These are phyloP conservation scores for Phialemoniopsis sp. DNA, from an alignment of 2,329 filamentous ascomycete genomes.

Conservation along the genomic window DNA sequence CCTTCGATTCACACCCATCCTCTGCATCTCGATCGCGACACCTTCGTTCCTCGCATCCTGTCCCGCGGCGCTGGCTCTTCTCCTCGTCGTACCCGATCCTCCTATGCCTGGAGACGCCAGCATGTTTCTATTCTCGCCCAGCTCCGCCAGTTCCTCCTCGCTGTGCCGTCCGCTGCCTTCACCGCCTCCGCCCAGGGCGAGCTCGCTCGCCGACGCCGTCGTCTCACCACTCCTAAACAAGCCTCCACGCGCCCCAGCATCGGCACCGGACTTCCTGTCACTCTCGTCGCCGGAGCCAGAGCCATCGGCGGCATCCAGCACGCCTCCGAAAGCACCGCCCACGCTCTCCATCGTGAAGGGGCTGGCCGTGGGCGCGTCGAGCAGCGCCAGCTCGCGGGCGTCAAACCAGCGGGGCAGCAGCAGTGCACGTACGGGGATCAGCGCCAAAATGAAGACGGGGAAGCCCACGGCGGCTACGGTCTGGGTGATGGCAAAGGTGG, in stretches of 20 bases:
- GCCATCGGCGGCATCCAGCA: constrained; percentile 5
- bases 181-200: constrained; percentile 1
- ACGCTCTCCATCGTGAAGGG: constrained; percentile 74
- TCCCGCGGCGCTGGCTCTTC: constrained; percentile 9
- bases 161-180: constrained; percentile 14
- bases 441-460: constrained; percentile 66
- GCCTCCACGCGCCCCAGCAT: constrained; percentile 1
- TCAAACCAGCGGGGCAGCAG: constrained; percentile 60
- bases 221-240: constrained; percentile 4
- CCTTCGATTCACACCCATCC: constrained; percentile 14
- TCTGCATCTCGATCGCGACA: constrained; percentile 18
- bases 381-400: constrained; percentile 51
- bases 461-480: constrained; percentile 81
- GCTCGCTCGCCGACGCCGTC: constrained; percentile 3
- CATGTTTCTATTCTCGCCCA: constrained; percentile 19
- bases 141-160: constrained; percentile 29
- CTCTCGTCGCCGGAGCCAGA: constrained; percentile 2
- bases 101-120: background rate
- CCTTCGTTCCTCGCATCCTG: constrained; percentile 6
- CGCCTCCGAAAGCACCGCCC: constrained; percentile 49
- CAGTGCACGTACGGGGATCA: constrained; percentile 63
- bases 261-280: too few species aligned
- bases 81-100: constrained; percentile 3
- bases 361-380: constrained; percentile 74
- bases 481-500: constrained; percentile 77